These are phyloP conservation scores for Fusarium hainanense DNA, from an alignment of 2,329 filamentous ascomycete species.

Conservation along the genomic window DNA sequence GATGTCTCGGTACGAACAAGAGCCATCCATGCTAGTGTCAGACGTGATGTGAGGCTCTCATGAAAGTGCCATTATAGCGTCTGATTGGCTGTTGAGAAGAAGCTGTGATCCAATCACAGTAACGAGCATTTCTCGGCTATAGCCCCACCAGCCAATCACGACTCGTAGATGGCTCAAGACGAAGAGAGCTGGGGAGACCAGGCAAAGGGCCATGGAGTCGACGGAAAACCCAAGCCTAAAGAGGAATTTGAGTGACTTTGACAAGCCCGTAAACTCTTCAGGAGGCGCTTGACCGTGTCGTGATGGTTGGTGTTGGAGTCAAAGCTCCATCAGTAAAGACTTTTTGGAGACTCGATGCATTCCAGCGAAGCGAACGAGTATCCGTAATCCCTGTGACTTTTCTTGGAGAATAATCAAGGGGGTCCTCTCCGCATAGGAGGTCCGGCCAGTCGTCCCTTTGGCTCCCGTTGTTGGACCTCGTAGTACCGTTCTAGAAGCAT, in stretches of 20 bases:
- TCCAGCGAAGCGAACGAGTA: slow-evolving; percentile 30
- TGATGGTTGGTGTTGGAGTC: slow-evolving; percentile 16
- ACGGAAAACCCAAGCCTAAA: slow-evolving; percentile 42
- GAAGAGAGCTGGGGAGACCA: slow-evolving; percentile 34
- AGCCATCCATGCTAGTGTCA: slow-evolving; percentile 48
- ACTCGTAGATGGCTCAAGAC: slow-evolving; percentile 34
- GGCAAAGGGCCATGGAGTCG: slow-evolving; percentile 40
- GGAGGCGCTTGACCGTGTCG: slow-evolving; percentile 32
- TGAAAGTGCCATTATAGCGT: slow-evolving; percentile 43
- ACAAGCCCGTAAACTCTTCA: slow-evolving; percentile 30
- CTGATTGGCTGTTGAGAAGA: slow-evolving; percentile 46
- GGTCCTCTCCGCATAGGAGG: slow-evolving; percentile 8
- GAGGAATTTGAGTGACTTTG: slow-evolving; percentile 44
- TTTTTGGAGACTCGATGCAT: slow-evolving; percentile 30
- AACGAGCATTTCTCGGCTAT: slow-evolving; percentile 21
- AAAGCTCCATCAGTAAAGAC: slow-evolving; percentile 16
- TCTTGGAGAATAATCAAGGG: slow-evolving; percentile 21
- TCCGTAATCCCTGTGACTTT: slow-evolving; percentile 25
- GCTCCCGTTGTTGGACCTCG: slow-evolving; percentile 28
- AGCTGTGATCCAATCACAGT: slow-evolving; percentile 19
- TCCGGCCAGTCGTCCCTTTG: slow-evolving; percentile 9
- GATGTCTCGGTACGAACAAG: slow-evolving; percentile 38
- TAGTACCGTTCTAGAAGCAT: slow-evolving; percentile 39
- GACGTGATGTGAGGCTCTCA: slow-evolving; percentile 51
- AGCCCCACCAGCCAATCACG: slow-evolving; percentile 21